These are phyloP conservation scores for Jaminaea rosea DNA, from an alignment of 1,284 basidiomycete species.

Conservation along the genomic window DNA sequence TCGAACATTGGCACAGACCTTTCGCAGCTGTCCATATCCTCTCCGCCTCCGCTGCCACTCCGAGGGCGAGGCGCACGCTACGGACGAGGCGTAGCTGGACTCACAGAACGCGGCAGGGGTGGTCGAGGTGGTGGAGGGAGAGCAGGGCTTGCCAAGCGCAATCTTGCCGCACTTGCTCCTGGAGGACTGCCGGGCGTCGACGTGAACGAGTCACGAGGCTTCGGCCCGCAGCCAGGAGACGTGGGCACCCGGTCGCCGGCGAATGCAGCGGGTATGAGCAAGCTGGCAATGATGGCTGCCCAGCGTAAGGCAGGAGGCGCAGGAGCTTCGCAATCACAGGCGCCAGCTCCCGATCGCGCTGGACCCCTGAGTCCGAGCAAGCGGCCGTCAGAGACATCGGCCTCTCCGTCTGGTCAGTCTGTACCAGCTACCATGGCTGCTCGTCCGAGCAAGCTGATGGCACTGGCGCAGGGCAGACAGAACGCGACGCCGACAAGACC, in stretches of 20 bases:
- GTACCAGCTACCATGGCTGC: no score
- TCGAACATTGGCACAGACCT: neutral
- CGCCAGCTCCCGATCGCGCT: no score
- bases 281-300: slow-evolving; percentile 2
- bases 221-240: neutral
- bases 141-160: slow-evolving; percentile 23
- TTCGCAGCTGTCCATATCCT: neutral
- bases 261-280: neutral
- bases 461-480: slow-evolving; percentile 39
- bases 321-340: slow-evolving; percentile 3
- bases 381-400: neutral
- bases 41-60: no score
- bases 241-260: neutral
- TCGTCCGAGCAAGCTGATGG: slow-evolving; percentile 30
- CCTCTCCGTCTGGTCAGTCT: slow-evolving; percentile 1
- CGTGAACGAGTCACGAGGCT: neutral
- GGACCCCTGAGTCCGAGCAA: neutral
- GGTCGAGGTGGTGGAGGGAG: slow-evolving; percentile 3
- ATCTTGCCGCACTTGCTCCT: slow-evolving; percentile 18
- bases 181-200: slow-evolving; percentile 2
- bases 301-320: slow-evolving; percentile 10
- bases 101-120: slow-evolving; percentile 13
- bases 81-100: slow-evolving; percentile 18
- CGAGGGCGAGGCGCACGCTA: neutral
- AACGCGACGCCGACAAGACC: slow-evolving; percentile 48